A percentile compares a stretch with the other conserved stretches of the same genome.
phyloP scores from a whole-genome alignment of 2,329 filamentous ascomycete genomes.

The Pestalotiopsis sp. region DNA sequence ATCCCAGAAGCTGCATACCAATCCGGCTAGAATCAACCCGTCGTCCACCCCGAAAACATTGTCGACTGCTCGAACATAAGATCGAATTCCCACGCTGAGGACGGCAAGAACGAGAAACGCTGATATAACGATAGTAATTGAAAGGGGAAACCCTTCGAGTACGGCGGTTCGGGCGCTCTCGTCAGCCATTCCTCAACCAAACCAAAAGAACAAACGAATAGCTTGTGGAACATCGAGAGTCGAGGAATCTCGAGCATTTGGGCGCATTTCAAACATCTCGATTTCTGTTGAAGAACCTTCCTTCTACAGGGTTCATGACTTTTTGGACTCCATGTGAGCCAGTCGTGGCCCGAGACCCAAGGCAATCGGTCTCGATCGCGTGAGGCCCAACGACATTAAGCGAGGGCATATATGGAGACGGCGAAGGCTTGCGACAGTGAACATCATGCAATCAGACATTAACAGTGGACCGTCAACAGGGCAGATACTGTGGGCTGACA shows the following conservation, averaged over 20 bases:
- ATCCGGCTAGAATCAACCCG: neutral
- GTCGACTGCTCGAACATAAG: neutral
- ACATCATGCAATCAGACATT: neutral
- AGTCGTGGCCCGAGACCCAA: neutral
- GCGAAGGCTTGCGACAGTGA: neutral
- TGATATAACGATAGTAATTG: neutral
- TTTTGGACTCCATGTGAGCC: neutral
- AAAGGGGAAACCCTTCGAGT: constrained; percentile 5
- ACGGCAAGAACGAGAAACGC: neutral
- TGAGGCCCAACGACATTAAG: neutral
- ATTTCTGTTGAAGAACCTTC: neutral
- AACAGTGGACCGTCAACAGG: neutral
- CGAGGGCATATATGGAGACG: neutral
- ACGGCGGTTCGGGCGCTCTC: neutral
- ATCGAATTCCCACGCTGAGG: neutral
- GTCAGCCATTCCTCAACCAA: neutral
- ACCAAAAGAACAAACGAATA: neutral
- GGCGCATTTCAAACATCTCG: neutral
- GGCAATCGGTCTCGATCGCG: neutral
- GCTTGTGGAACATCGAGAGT: neutral
- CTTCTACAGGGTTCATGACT: neutral
- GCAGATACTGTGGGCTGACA: neutral
- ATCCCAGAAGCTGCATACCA: neutral
- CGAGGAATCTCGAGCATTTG: neutral
- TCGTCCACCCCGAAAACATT: constrained; percentile 5